A percentile compares a stretch with the other conserved stretches of the same genome.
Evolutionary conservation across 306 rosid genomes (phyloP).

Genomic region (Gastrolobium villosum): DNA sequence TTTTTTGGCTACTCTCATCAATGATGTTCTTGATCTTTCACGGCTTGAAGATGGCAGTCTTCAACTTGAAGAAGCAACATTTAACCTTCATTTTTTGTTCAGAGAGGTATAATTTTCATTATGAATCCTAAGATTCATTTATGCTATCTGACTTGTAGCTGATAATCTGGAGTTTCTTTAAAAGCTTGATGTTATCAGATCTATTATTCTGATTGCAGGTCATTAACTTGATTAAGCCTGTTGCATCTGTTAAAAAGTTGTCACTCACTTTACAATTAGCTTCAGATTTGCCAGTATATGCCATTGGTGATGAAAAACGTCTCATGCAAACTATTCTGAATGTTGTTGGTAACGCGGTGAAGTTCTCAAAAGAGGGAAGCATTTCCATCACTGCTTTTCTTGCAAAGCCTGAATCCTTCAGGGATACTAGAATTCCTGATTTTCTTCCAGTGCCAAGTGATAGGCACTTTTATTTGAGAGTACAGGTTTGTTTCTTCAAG

Average conservation of each 20-base stretch:
- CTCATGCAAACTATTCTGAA: conserved; percentile 90
- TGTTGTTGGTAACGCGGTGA: conserved; percentile 96
- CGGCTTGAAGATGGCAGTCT: conserved; percentile 97
- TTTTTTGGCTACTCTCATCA: conserved; percentile 89
- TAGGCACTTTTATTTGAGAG: conserved; percentile 83
- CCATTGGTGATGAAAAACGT: conserved; percentile 88
- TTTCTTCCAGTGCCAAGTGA: conserved; percentile 76
- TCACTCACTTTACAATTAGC: conserved; percentile 66
- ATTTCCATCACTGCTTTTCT: conserved; percentile 71
- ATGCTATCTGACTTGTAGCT: conserved; percentile 17
- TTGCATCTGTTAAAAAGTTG: conserved; percentile 87
- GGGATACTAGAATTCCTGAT: conserved; percentile 79
- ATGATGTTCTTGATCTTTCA: conserved; percentile 97
- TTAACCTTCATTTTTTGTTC: conserved; percentile 84
- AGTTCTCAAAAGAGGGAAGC: conserved; percentile 92
- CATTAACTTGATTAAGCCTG: conserved; percentile 85
- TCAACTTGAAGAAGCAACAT: conserved; percentile 79
- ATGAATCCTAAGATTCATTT: conserved; percentile 2
- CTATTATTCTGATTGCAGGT: conserved; percentile 68
- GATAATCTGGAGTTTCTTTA: conserved; percentile 38
- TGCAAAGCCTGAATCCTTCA: conserved; percentile 80
- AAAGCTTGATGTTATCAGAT: conserved; percentile 44
- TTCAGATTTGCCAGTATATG: conserved; percentile 80
- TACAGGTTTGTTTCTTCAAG: conserved; percentile 77
- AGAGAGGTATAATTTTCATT: conserved; percentile 70